Base-by-base conservation (phyloP, 2,329 filamentous ascomycete species). In the Trichoderma lentiforme region DNA sequence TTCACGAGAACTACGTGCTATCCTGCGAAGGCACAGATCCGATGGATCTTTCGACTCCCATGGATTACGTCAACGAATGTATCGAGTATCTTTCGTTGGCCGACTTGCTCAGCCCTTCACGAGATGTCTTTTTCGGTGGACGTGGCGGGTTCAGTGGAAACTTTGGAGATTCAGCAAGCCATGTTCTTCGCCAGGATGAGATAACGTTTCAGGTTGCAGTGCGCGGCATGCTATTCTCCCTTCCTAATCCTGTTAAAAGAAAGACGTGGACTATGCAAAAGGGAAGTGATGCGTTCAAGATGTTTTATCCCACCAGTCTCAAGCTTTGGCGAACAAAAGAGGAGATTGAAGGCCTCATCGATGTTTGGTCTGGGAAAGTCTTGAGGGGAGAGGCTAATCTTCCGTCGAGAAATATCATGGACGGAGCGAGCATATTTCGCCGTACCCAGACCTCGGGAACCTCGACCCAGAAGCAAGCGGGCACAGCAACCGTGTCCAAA, bases 201-300 rank as follows among this genome's bases (percentile, higher is more conserved):
- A 95, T 99, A 79, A 91, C 92, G 28, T 98, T 98, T 75, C 93
- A 99, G 75, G 91, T 95, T 21, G 94, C 94, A 5, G 93, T 97
- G 0, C 90, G 95, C 14, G 96, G 96, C 0, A 83, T 98, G 64
- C 82, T 98, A 0, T 97, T 97, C 79, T 91, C 90, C 11, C 86
- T 99, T 2, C 96, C 96, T 2, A 89, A 89, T 76, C 95, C 95
- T 0, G 96, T 99, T 11, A 95, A 93, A 79, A 87, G 90, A n/a
- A 86, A 86, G 85, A 80, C 84, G 76, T 78, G 80, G 77, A 76
- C 83, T 78, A 77, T 78, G 76, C 83, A 77, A 80, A 85, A 73
- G 78, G 82, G 74, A 80, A 84, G 76, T 51, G 93, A 94, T 77
- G 88, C 92, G 0, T 91, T 91, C 82, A 95, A 93, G 78, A 97